Base-by-base conservation (phyloP, 441 rosid genomes). In the Gossypium aridum region DNA sequence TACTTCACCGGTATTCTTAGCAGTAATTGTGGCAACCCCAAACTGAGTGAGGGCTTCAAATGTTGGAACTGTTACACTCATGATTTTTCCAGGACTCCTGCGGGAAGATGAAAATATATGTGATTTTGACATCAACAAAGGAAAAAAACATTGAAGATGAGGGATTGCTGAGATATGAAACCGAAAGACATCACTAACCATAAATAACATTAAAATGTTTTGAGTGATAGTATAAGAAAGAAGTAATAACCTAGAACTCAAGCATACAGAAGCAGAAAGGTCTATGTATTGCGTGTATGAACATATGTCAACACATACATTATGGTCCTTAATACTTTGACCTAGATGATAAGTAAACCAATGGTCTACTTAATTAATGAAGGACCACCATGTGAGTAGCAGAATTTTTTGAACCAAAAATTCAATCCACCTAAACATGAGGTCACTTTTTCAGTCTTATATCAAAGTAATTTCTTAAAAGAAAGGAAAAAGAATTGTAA, bases 81-180 rank as follows among this genome's bases (percentile, higher is more conserved):
- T 69, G 45, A 96, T 90, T 81, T 91, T 92, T 43, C 98, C 99
- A 49, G 99, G 96, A 70, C 98, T 96, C 93, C 98, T 93, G 73
- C 43, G 77, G 71, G 72, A 76, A 73, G 57, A 14, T 8, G 43
- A 26, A 75, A 31, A 20, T 20, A 53, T 43, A 69, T 59, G 66
- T 69, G 45, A 75, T 39, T 74, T 54, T 54, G 68, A 57, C 72
- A 19, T 62, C 16, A 75, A 76, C 57, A 45, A 70, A 2, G 17
- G 66, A 26, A 49, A 0, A 37, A 57, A 7, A 20, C 1, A 14
- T 43, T 10, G 43, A 76, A 47, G 57, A 64, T 8, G 14, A 55
- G 19, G 43, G 25, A 60, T 37, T 22, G 55, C 43, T 39, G 20
- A 65, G 19, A 65, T 65, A 20, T 64, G 63, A 25, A 66, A 51